A percentile compares a stretch with the other conserved stretches of the same genome.
Conservation (phyloP, 495 filamentous ascomycete species). For the Rostrohypoxylon terebratum region DNA sequence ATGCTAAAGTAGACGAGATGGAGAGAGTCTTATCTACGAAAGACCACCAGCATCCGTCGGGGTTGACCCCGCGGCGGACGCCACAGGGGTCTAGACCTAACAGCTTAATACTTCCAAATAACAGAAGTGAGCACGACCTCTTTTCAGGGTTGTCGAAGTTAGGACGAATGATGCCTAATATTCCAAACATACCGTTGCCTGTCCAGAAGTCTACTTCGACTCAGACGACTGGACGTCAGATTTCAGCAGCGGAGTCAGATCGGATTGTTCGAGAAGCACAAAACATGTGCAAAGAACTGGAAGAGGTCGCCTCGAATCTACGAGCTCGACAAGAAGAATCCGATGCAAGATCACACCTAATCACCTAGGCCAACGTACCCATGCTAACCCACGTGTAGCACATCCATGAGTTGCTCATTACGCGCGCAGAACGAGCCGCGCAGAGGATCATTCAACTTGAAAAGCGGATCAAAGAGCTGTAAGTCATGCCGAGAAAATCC, state of each 20-base stretch:
- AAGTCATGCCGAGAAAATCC: constrained; percentile 33
- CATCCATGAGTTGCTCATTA: constrained; percentile 63
- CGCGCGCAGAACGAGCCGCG: constrained; percentile 63
- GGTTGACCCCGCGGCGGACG: constrained; percentile 24
- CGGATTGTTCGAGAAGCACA: constrained; percentile 57
- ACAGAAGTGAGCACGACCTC: constrained; percentile 22
- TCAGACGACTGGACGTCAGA: constrained; percentile 23
- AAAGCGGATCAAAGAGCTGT: constrained; percentile 61
- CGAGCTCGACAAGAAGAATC: constrained; percentile 62
- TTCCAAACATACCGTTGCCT: constrained; percentile 32
- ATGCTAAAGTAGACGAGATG: constrained; percentile 61
- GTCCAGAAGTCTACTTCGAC: constrained; percentile 29
- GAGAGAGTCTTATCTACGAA: constrained; percentile 50
- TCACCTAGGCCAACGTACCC: background rate
- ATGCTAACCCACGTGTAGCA: constrained; percentile 53
- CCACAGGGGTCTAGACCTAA: constrained; percentile 35
- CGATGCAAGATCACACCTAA: constrained; percentile 52
- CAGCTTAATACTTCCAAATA: constrained; percentile 28
- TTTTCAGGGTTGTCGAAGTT: constrained; percentile 43
- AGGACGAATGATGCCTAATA: constrained; percentile 33
- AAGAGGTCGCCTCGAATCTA: constrained; percentile 52
- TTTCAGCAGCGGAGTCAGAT: constrained; percentile 45
- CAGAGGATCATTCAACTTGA: constrained; percentile 65
- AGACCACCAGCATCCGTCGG: constrained; percentile 23
- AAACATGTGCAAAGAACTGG: constrained; percentile 54